Percentiles rank a stretch among this genome's conserved stretches.
Evolutionary conservation across 352 stramenopile genomes (phyloP).

Genomic region (Phytophthora meadii): DNA sequence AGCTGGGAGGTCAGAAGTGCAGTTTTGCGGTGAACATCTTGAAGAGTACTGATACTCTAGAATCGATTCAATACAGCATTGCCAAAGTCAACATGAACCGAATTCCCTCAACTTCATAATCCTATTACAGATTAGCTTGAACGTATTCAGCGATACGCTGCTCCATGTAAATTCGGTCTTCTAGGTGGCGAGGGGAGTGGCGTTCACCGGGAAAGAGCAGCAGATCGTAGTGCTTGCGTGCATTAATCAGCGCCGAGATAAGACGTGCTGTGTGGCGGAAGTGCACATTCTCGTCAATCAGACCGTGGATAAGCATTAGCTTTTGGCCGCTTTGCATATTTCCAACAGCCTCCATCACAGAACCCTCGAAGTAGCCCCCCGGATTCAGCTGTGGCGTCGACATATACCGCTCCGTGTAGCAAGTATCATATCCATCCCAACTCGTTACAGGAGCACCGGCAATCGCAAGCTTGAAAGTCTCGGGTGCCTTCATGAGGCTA

Average conservation of each 20-base stretch:
- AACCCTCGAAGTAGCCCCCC: conserved; percentile 89
- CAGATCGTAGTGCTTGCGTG: conserved; percentile 96
- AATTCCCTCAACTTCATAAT: conserved; percentile 20
- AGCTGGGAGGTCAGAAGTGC: too few relatives aligned
- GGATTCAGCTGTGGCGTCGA: conserved; percentile 94
- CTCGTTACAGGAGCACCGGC: conserved; percentile 96
- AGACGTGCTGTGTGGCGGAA: conserved; percentile 97
- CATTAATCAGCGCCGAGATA: conserved; percentile 95
- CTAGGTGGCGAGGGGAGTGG: conserved; percentile 93
- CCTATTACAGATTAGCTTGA: conserved; percentile 67
- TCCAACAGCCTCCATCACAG: conserved; percentile 93
- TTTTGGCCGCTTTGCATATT: conserved; percentile 91
- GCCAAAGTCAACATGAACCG: conserved; percentile 18
- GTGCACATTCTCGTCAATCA: conserved; percentile 99
- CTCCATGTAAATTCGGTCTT: conserved; percentile 96
- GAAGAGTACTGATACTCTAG: conserved; percentile 21
- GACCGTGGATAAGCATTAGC: conserved; percentile 95
- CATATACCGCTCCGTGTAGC: conserved; percentile 99
- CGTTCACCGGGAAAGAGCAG: conserved; percentile 96
- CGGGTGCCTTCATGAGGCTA: conserved; percentile 94
- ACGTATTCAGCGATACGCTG: conserved; percentile 93
- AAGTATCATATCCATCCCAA: conserved; percentile 99
- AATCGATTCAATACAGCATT: conserved; percentile 31
- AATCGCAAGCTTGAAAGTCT: conserved; percentile 96
- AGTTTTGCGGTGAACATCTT: background rate